phyloP scores from a whole-genome alignment of 768 basidiomycete genomes.

The Pleurotus salmoneostramineus region DNA sequence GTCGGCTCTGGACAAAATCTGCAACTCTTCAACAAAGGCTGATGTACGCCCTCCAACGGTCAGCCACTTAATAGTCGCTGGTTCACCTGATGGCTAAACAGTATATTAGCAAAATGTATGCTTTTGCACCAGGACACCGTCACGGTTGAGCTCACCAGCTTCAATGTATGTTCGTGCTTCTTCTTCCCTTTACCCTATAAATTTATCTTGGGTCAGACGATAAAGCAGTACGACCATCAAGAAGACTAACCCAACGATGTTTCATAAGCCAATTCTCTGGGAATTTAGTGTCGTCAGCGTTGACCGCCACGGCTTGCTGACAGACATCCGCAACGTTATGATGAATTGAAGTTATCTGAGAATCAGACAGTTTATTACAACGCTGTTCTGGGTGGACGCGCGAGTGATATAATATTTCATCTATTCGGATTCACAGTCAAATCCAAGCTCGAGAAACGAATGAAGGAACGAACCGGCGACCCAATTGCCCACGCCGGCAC shows the following conservation, averaged over 20 bases:
- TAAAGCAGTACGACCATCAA: neutral
- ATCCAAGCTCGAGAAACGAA: slow-evolving; percentile 7
- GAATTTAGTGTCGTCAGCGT: slow-evolving; percentile 67
- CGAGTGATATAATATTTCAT: slow-evolving; percentile 74
- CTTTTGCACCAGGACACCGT: neutral
- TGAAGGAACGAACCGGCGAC: slow-evolving; percentile 50
- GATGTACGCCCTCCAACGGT: slow-evolving; percentile 78
- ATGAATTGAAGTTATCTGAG: slow-evolving; percentile 49
- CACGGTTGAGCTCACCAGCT: slow-evolving; percentile 34
- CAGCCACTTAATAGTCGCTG: slow-evolving; percentile 71
- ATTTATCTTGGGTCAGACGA: neutral
- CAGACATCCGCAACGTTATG: slow-evolving; percentile 53
- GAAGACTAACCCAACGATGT: slow-evolving; percentile 55
- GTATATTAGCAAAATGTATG: slow-evolving; percentile 1
- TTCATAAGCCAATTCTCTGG: slow-evolving; percentile 67
- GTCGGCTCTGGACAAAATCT: slow-evolving; percentile 26
- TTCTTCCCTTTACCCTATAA: slow-evolving; percentile 58
- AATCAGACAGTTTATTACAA: slow-evolving; percentile 48
- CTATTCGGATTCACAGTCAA: slow-evolving; percentile 22
- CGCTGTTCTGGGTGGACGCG: slow-evolving; percentile 69
- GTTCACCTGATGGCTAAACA: slow-evolving; percentile 57
- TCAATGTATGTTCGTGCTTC: slow-evolving; percentile 34
- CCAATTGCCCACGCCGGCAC: slow-evolving; percentile 82
- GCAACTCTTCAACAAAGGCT: slow-evolving; percentile 65
- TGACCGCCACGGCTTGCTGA: slow-evolving; percentile 54